phyloP scores from a whole-genome alignment of 441 rosid species.

The Flueggea neowawraea region DNA sequence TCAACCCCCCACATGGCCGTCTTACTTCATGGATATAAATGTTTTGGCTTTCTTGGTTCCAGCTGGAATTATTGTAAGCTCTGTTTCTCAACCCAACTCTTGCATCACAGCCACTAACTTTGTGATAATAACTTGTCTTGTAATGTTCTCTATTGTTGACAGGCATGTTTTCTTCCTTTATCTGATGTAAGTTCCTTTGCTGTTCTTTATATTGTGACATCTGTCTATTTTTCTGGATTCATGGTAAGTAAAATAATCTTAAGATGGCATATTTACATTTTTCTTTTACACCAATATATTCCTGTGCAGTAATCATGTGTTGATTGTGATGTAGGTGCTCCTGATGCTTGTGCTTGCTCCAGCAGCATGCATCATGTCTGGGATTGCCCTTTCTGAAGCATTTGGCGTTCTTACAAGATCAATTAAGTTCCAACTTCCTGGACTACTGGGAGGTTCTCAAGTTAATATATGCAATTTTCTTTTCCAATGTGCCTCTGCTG shows the following conservation, averaged over 20 bases:
- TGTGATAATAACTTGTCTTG: conserved; percentile 5
- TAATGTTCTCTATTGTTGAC: conserved; percentile 28
- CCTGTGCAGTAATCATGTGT: conserved; percentile 15
- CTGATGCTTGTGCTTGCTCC: conserved; percentile 99
- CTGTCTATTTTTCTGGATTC: conserved; percentile 99
- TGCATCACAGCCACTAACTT: conserved; percentile 5
- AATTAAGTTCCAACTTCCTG: conserved; percentile 84
- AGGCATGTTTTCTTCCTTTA: conserved; percentile 98
- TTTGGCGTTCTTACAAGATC: conserved; percentile 86
- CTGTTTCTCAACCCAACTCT: conserved; percentile 7
- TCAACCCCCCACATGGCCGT: conserved; percentile 99
- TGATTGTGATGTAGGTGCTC: conserved; percentile 69
- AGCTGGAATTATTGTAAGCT: conserved; percentile 94
- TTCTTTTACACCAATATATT: conserved; percentile 5
- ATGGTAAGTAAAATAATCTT: conserved; percentile 58
- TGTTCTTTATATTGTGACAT: conserved; percentile 86
- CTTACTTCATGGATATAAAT: conserved; percentile 99
- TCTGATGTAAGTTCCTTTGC: conserved; percentile 98
- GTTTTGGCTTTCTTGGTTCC: conserved; percentile 99
- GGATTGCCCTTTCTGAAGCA: conserved; percentile 97
- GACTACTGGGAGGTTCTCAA: conserved; percentile 32
- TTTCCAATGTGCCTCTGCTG: conserved; percentile 6
- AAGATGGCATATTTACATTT: neutral
- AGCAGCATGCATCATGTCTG: conserved; percentile 99
- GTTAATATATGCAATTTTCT: conserved; percentile 46